Evolutionary conservation across 2,329 filamentous ascomycete genomes (phyloP).

Genomic region (Cladophialophora bantiana): DNA sequence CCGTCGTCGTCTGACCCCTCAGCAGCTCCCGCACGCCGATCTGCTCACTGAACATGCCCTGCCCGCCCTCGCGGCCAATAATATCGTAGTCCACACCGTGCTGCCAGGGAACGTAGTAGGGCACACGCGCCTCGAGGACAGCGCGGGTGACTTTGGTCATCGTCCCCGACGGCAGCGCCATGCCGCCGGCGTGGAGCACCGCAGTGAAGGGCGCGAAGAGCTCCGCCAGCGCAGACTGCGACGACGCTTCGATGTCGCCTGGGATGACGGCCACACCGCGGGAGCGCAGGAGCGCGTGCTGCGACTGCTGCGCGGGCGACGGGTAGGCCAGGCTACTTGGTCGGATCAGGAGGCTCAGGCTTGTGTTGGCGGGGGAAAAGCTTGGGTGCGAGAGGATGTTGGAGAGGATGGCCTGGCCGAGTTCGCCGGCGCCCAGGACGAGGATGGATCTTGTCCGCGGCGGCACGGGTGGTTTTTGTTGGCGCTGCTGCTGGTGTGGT

Average conservation of each 20-base stretch:
- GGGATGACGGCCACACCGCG: constrained; percentile 53
- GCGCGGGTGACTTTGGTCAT: constrained; percentile 66
- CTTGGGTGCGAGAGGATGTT: constrained; percentile 56
- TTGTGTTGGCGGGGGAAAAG: constrained; percentile 44
- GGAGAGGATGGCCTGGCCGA: constrained; percentile 52
- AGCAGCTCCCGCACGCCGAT: constrained; percentile 64
- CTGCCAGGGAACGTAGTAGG: constrained; percentile 73
- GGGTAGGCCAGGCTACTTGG: constrained; percentile 54
- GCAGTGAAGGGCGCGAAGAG: constrained; percentile 50
- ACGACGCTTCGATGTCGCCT: constrained; percentile 53
- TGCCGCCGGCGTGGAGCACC: constrained; percentile 68
- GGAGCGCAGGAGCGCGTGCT: constrained; percentile 43
- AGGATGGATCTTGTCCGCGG: constrained; percentile 52
- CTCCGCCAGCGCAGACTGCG: constrained; percentile 47
- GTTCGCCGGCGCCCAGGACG: constrained; percentile 71
- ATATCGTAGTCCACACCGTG: constrained; percentile 75
- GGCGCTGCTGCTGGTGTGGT: background rate
- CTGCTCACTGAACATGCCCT: constrained; percentile 71
- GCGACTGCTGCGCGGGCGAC: constrained; percentile 47
- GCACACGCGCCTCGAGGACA: constrained; percentile 58
- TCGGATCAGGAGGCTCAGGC: constrained; percentile 63
- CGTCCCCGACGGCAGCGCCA: constrained; percentile 61
- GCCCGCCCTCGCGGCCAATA: constrained; percentile 65
- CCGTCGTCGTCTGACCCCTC: constrained; percentile 55
- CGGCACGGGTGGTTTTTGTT: background rate